phyloP scores from a whole-genome alignment of 129 eudicot species.

The Tagetes patula region DNA sequence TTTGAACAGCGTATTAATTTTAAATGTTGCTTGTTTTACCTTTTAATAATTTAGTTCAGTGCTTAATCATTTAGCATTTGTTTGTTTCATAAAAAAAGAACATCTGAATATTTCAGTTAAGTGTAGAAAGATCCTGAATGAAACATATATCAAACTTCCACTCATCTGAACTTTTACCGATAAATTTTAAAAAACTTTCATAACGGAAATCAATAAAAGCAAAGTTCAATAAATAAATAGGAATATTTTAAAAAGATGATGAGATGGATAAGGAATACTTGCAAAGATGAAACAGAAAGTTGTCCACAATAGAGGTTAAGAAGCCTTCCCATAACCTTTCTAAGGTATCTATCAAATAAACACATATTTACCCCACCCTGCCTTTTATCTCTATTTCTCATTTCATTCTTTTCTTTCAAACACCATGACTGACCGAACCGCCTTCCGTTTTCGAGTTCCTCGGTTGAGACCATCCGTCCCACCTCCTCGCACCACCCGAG shows the following conservation, averaged over 20 bases:
- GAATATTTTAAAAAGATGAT: constrained; percentile 25
- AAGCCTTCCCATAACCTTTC: constrained; percentile 25
- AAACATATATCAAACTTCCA: no score
- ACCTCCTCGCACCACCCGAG: constrained; percentile 26
- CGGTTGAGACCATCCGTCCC: constrained; percentile 44
- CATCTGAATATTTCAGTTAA: no score
- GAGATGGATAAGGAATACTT: constrained; percentile 32
- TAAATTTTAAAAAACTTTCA: no score
- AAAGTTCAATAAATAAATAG: neutral
- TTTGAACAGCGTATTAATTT: no score
- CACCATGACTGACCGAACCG: constrained; percentile 48
- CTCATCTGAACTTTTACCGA: no score
- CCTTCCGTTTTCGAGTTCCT: constrained; percentile 58
- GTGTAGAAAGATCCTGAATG: no score
- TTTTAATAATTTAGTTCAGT: no score
- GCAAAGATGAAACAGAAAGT: constrained; percentile 32
- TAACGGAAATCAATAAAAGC: no score
- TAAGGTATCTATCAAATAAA: constrained; percentile 39
- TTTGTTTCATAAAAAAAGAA: no score
- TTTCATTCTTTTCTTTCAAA: constrained; percentile 9
- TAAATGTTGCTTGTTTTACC: no score
- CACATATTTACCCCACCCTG: constrained; percentile 28
- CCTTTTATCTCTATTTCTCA: neutral
- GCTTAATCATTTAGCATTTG: no score
- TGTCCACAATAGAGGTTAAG: constrained; percentile 29